phyloP scores from a whole-genome alignment of 176 grass and related monocot species.

The Sorghum bicolor region Sorghum_bicolor_NCBIv3 NC_012878.2:8642001-8642500 shows the following conservation, averaged over 20 bases:
- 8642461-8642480: constrained; percentile 6
- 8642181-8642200: neutral
- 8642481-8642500: neutral
- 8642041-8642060: neutral
- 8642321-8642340: neutral
- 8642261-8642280: constrained; percentile 24
- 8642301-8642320: constrained; percentile 23
- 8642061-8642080: neutral
- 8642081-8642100: neutral
- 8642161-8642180: neutral
- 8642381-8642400: constrained; percentile 7
- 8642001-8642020: neutral
- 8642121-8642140: neutral
- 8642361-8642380: neutral
- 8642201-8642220: constrained; percentile 18
- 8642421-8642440: neutral
- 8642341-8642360: constrained; percentile 6
- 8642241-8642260: constrained; percentile 5
- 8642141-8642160: neutral
- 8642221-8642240: constrained; percentile 3
- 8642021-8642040: neutral
- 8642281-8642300: constrained; percentile 25
- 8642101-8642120: neutral
- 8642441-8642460: constrained; percentile 2
- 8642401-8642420: neutral